Evolutionary conservation across 345 rosid genomes (phyloP), one percentile per base, ranked within the genome.

Genomic region (Euphorbia lathyris): DNA sequence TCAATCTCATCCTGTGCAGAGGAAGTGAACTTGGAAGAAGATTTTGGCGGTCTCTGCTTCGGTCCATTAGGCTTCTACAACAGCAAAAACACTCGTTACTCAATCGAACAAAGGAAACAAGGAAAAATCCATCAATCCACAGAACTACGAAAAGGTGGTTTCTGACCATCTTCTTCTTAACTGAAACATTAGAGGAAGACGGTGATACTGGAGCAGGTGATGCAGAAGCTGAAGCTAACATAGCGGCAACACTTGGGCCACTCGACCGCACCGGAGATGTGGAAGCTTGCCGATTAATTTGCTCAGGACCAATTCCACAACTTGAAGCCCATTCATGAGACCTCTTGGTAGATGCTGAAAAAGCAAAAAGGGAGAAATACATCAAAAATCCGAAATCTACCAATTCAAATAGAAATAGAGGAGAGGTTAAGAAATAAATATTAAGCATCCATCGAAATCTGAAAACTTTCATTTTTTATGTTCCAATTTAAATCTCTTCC

Each of bases 1-100:
- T 96, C 99, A 75, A 92, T 92, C 80, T 96, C 98, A 47, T 96
- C 99, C 69, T 92, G 99, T 50, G 86, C 87, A 13, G 96, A 83
- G 19, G 94, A 79, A 1, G 84, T 47, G 6, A 89, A 70, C 74
- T 86, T 88, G 23, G 94, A 70, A 0, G 90, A 82, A 17, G 97
- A 85, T 67, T 89, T 96, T 0, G 97, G 98, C n/a, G 89, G 84
- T 72, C 86, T 85, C 63, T 82, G 96, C 78, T 96, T 96, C 3
- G 84, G 76, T 30, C 97, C 99, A 43, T 75, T 86, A 12, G 89
- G 76, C 90, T 90, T 87, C 91, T 88, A 70, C 78, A 74, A 58
- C 67, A 42, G 50, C 57, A 47, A 47, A 72, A 63, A 38, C 43
- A 51, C 17, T 45, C 0, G 64, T 77, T 55, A 80, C 30, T 68